Evolutionary conservation across 2,329 filamentous ascomycete genomes (phyloP).

Genomic region (Arthrobotrys conoides): DNA sequence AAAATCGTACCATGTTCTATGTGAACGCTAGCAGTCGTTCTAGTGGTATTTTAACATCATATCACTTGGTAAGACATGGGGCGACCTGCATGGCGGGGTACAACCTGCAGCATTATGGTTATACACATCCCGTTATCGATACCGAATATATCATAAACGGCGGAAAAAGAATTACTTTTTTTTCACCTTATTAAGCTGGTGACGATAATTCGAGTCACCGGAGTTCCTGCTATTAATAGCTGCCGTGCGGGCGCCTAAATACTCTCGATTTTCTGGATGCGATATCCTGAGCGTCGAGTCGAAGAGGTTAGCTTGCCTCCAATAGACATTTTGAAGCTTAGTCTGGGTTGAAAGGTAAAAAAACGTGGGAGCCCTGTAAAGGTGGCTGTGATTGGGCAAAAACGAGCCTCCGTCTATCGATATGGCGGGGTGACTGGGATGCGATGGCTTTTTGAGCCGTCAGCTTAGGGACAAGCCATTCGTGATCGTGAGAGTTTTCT

Average conservation of each 20-base stretch:
- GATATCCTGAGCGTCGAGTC: slow-evolving; percentile 42
- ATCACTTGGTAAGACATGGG: slow-evolving; percentile 27
- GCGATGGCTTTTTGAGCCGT: slow-evolving; percentile 44
- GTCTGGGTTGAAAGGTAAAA: slow-evolving; percentile 14
- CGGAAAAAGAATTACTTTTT: background rate
- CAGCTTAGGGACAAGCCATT: slow-evolving; percentile 29
- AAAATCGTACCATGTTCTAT: background rate
- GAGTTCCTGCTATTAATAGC: slow-evolving; percentile 50
- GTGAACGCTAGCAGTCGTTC: background rate
- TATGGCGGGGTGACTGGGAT: slow-evolving; percentile 26
- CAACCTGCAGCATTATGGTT: slow-evolving; percentile 24
- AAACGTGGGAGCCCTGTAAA: slow-evolving; percentile 52
- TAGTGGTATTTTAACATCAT: slow-evolving; percentile 27
- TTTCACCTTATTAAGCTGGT: background rate
- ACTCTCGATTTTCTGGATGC: slow-evolving; percentile 32
- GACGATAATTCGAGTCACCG: slow-evolving; percentile 4
- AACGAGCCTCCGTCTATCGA: slow-evolving; percentile 37
- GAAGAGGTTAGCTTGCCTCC: slow-evolving; percentile 32
- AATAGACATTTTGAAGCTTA: slow-evolving; percentile 43
- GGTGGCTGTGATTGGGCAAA: slow-evolving; percentile 38
- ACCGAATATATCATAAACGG: background rate
- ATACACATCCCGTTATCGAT: slow-evolving; percentile 42
- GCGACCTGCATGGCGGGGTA: slow-evolving; percentile 51
- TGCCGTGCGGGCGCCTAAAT: slow-evolving; percentile 44
- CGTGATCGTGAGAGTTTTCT: slow-evolving; percentile 23